A percentile compares a stretch with the other conserved stretches of the same genome.
These are phyloP conservation scores for Irpex sp. DNA, from an alignment of 1,284 basidiomycete genomes.

Conservation along the genomic window DNA sequence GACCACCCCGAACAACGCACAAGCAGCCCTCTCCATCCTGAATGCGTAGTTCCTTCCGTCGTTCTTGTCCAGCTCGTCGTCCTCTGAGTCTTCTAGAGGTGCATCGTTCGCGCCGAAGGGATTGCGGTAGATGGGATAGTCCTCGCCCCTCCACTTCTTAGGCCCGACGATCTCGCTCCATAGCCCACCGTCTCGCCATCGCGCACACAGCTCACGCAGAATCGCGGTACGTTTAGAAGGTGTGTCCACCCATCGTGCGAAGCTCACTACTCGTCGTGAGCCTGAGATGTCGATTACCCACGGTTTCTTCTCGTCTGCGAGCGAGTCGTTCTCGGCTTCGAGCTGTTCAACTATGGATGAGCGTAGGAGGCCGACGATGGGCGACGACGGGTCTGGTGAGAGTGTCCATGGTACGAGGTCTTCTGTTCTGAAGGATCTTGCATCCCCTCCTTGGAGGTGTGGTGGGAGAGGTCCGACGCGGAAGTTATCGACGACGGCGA, in stretches of 20 bases:
- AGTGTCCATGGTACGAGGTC: constrained; percentile 49
- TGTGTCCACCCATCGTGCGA: constrained; percentile 47
- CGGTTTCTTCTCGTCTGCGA: constrained; percentile 22
- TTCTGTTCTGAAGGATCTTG: constrained; percentile 29
- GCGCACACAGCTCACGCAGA: constrained; percentile 60
- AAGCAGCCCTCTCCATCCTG: constrained; percentile 86
- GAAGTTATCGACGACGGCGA: constrained; percentile 66
- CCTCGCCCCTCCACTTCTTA: constrained; percentile 79
- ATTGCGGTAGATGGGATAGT: constrained; percentile 78
- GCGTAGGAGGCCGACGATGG: constrained; percentile 62
- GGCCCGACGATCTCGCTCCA: constrained; percentile 68
- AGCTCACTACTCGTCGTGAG: constrained; percentile 40
- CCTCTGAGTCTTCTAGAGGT: constrained; percentile 15
- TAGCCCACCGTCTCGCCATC: constrained; percentile 63
- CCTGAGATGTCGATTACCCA: constrained; percentile 16
- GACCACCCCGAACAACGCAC: constrained; percentile 84
- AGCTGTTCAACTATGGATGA: constrained; percentile 53
- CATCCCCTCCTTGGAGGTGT: constrained; percentile 6
- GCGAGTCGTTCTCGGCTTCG: constrained; percentile 41
- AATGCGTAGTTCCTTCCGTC: constrained; percentile 66
- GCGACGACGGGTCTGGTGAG: constrained; percentile 41
- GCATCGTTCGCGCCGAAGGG: constrained; percentile 51
- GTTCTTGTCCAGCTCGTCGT: constrained; percentile 5
- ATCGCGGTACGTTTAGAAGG: constrained; percentile 53
- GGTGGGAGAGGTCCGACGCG: constrained; percentile 16